phyloP scores from a whole-genome alignment of 768 basidiomycete species.

The Dentipellis sp. region DNA sequence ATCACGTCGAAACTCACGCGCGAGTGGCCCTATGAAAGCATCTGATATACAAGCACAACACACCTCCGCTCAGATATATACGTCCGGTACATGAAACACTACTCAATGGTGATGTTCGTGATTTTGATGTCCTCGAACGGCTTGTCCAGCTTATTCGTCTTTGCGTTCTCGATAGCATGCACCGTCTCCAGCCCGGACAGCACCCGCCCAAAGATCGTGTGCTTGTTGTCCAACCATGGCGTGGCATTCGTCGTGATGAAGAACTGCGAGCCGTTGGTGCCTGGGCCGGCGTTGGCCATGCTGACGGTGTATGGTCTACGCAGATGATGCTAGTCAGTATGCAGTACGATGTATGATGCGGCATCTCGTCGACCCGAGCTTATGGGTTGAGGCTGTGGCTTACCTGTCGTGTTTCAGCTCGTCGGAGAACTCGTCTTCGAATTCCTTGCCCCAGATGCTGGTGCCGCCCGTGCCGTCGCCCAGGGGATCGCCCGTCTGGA shows the following conservation, averaged over 20 bases:
- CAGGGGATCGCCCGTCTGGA: conserved; percentile 93
- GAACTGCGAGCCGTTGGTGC: conserved; percentile 94
- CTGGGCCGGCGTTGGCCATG: conserved; percentile 89
- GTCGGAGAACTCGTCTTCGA: conserved; percentile 90
- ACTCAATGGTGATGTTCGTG: conserved; percentile 68
- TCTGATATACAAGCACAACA: neutral
- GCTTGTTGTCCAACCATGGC: conserved; percentile 88
- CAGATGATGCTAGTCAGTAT: neutral
- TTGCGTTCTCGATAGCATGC: conserved; percentile 87
- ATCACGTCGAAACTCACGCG: neutral
- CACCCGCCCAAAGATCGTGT: conserved; percentile 90
- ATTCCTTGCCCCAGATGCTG: conserved; percentile 84
- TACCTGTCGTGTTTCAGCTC: conserved; percentile 87
- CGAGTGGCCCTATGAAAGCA: neutral
- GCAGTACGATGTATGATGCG: neutral
- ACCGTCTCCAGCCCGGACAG: conserved; percentile 83
- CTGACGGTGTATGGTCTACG: conserved; percentile 86
- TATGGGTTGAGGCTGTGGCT: conserved; percentile 11
- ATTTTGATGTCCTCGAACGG: conserved; percentile 94
- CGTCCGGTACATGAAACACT: conserved; percentile 9
- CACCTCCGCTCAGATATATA: neutral
- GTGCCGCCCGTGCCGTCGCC: conserved; percentile 90
- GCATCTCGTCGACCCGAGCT: no score
- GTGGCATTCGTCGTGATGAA: conserved; percentile 95
- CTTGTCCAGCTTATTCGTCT: conserved; percentile 76